Percentiles rank a stretch among this genome's conserved stretches.
Evolutionary conservation across 495 filamentous ascomycete genomes (phyloP).

Genomic region (Neurospora sp.): DNA sequence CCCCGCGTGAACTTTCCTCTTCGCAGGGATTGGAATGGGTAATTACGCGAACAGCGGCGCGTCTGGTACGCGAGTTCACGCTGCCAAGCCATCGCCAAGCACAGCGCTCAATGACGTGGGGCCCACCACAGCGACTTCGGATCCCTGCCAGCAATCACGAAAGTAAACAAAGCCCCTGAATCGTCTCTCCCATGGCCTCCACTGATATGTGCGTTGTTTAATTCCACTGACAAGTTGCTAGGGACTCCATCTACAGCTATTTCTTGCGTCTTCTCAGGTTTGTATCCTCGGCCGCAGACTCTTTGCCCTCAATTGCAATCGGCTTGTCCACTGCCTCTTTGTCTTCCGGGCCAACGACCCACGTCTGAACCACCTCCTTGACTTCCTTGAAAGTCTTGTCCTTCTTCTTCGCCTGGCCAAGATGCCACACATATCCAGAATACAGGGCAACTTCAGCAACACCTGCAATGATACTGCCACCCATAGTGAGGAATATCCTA

Average conservation of each 20-base stretch:
- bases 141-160: neutral
- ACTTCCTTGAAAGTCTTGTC: slow-evolving; percentile 56
- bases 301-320: slow-evolving; percentile 15
- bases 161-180: neutral
- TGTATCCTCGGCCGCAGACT: slow-evolving; percentile 7
- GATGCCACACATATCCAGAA: slow-evolving; percentile 68
- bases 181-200: neutral
- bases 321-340: slow-evolving; percentile 25
- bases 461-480: slow-evolving; percentile 59
- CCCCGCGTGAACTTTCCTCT: neutral
- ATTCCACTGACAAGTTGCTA: neutral
- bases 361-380: slow-evolving; percentile 58
- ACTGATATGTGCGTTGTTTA: neutral
- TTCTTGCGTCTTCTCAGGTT: slow-evolving; percentile 25
- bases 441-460: slow-evolving; percentile 85
- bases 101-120: neutral
- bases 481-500: slow-evolving; percentile 58
- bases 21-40: neutral
- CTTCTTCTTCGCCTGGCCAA: slow-evolving; percentile 58
- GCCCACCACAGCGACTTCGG: neutral
- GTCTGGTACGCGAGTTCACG: neutral
- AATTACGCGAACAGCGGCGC: neutral
- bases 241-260: neutral
- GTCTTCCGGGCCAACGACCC: slow-evolving; percentile 51
- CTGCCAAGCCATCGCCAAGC: neutral